Evolutionary conservation across 75 land plant genomes (phyloP).

Genomic region (Cryptomeria japonica): DNA sequence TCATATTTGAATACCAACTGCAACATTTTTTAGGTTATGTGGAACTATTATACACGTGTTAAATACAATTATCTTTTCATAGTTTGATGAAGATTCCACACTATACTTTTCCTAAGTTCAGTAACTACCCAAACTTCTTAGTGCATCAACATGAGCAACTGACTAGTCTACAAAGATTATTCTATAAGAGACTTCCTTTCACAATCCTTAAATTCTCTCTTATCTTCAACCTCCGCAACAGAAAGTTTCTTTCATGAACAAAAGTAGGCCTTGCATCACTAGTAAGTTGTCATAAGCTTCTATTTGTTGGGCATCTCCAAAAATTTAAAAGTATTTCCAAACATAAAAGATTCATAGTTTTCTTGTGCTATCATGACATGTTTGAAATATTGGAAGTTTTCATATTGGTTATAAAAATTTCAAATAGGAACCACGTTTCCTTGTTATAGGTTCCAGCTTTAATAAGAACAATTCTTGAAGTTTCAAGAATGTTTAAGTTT

Average conservation of each 20-base stretch:
- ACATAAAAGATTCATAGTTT: neutral
- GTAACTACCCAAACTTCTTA: neutral
- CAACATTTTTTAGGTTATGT: slow-evolving; percentile 46
- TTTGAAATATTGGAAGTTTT: too few relatives aligned
- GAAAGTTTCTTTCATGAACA: neutral
- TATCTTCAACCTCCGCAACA: slow-evolving; percentile 10
- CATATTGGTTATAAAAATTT: too few relatives aligned
- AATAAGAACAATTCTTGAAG: too few relatives aligned
- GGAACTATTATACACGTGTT: slow-evolving; percentile 23
- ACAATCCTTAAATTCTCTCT: too few relatives aligned
- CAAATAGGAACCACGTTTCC: too few relatives aligned
- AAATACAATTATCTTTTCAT: slow-evolving; percentile 34
- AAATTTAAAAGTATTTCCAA: neutral
- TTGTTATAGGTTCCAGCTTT: too few relatives aligned
- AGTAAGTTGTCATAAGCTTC: slow-evolving; percentile 4
- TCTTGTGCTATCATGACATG: neutral
- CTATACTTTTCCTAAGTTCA: neutral
- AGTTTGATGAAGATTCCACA: slow-evolving; percentile 9
- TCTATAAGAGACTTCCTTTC: neutral
- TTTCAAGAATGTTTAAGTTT: too few relatives aligned
- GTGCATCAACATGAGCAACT: neutral
- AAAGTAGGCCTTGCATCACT: slow-evolving; percentile 1
- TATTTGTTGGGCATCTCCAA: slow-evolving; percentile 8
- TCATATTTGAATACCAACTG: slow-evolving; percentile 39
- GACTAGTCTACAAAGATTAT: neutral